A percentile compares a stretch with the other conserved stretches of the same genome.
These are phyloP conservation scores for Coniochaeta sp. DNA, from an alignment of 2,329 filamentous ascomycete genomes.

Conservation along the genomic window DNA sequence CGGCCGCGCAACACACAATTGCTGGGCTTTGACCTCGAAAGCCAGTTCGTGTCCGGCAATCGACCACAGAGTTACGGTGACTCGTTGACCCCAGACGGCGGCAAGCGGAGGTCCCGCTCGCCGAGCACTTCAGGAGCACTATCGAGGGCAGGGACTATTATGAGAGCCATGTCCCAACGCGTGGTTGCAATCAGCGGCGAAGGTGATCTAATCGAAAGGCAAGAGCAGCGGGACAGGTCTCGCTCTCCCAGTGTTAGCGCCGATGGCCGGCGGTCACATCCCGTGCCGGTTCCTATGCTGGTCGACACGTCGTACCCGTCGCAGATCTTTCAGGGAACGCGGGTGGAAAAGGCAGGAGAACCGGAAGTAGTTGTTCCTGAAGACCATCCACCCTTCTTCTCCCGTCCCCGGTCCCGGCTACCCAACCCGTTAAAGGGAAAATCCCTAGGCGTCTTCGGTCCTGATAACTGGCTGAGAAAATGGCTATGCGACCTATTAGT, in stretches of 20 bases:
- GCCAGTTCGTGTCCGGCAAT: constrained; percentile 39
- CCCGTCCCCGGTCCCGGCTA: constrained; percentile 27
- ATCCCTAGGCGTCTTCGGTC: constrained; percentile 75
- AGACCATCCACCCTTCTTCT: constrained; percentile 21
- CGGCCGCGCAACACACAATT: constrained; percentile 42
- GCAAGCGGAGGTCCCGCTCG: constrained; percentile 49
- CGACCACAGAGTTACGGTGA: constrained; percentile 51
- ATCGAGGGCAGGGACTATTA: constrained; percentile 64
- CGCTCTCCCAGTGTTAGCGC: constrained; percentile 44
- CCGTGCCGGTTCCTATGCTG: constrained; percentile 34
- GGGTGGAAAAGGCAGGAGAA: constrained; percentile 37
- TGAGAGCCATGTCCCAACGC: constrained; percentile 87
- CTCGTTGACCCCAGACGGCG: constrained; percentile 45
- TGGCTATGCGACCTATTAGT: constrained; percentile 78
- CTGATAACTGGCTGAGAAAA: constrained; percentile 67
- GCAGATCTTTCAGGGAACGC: constrained; percentile 32
- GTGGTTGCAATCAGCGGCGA: constrained; percentile 97
- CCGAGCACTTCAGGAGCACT: constrained; percentile 58
- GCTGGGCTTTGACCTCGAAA: constrained; percentile 52
- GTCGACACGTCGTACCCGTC: constrained; percentile 46
- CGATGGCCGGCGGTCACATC: constrained; percentile 43
- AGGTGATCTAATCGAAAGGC: constrained; percentile 66
- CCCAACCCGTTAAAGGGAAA: constrained; percentile 81
- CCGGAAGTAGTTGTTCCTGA: constrained; percentile 22
- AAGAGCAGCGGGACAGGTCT: constrained; percentile 54